A percentile compares a stretch with the other conserved stretches of the same genome.
Evolutionary conservation across 345 rosid species (phyloP).

Genomic region (Salix caprea): DNA sequence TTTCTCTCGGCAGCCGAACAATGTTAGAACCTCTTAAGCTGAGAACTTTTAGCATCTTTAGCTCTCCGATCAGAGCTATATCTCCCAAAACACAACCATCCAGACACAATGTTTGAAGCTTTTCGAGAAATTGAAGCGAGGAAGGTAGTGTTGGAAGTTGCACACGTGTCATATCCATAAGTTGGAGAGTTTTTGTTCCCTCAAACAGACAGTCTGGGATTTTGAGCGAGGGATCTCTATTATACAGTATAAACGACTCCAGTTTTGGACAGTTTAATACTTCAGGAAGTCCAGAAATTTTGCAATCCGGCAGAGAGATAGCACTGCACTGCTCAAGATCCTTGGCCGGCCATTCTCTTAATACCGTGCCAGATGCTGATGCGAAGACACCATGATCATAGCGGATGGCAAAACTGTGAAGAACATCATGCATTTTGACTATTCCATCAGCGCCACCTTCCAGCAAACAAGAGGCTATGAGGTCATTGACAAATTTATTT

Average conservation of each 20-base stretch:
- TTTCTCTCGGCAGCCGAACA: neutral
- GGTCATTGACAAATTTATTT: neutral
- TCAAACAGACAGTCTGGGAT: slow-evolving; percentile 1
- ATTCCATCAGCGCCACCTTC: neutral
- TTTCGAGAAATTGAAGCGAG: neutral
- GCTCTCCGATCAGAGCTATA: neutral
- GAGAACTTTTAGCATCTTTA: slow-evolving; percentile 13
- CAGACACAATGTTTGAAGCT: slow-evolving; percentile 20
- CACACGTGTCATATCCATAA: slow-evolving; percentile 5
- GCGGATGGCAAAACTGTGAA: slow-evolving; percentile 18
- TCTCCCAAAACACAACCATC: neutral
- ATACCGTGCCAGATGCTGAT: neutral
- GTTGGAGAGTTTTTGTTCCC: neutral
- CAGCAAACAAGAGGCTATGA: slow-evolving; percentile 20
- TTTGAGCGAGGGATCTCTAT: neutral
- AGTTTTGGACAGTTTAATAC: slow-evolving; percentile 13
- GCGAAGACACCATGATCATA: neutral
- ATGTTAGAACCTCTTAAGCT: slow-evolving; percentile 11
- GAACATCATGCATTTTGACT: slow-evolving; percentile 27
- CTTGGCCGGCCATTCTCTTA: neutral
- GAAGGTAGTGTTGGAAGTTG: slow-evolving; percentile 5
- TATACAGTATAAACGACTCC: neutral
- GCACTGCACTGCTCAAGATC: neutral
- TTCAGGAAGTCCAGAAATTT: slow-evolving; percentile 3
- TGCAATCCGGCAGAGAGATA: neutral